These are phyloP conservation scores for Leccinum fibrillosum DNA, from an alignment of 768 basidiomycete genomes.

Conservation along the genomic window DNA sequence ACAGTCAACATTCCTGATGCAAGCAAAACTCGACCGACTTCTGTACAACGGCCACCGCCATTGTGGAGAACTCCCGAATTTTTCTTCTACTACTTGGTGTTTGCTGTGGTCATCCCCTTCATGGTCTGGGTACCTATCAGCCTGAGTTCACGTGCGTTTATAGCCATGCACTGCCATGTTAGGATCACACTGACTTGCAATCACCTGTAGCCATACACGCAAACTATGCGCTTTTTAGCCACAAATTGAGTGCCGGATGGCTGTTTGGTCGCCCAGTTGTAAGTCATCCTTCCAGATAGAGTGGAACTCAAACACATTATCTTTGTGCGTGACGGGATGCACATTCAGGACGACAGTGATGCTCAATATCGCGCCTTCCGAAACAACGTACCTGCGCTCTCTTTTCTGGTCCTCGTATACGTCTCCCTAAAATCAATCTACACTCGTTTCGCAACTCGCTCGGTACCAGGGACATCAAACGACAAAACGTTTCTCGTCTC, in stretches of 20 bases:
- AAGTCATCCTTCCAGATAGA: slow-evolving; percentile 31
- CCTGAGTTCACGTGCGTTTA: slow-evolving; percentile 68
- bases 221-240: slow-evolving; percentile 64
- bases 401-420: slow-evolving; percentile 47
- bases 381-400: slow-evolving; percentile 66
- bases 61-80: slow-evolving; percentile 86
- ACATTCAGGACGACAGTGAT: slow-evolving; percentile 86
- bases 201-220: slow-evolving; percentile 58
- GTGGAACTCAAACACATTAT: not conserved
- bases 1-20: slow-evolving; percentile 56
- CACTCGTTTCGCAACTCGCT: slow-evolving; percentile 26
- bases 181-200: not conserved
- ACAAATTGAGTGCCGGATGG: slow-evolving; percentile 72
- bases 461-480: slow-evolving; percentile 25
- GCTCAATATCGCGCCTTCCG: slow-evolving; percentile 88
- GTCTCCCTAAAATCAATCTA: slow-evolving; percentile 55
- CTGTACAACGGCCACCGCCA: slow-evolving; percentile 35
- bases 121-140: slow-evolving; percentile 76
- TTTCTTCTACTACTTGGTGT: slow-evolving; percentile 64
- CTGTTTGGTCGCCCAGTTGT: slow-evolving; percentile 77
- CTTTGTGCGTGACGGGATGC: not conserved
- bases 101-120: slow-evolving; percentile 57
- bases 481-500: slow-evolving; percentile 42
- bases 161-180: not conserved
- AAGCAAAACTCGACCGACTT: slow-evolving; percentile 25